Conservation (phyloP, 2,329 filamentous ascomycete genomes). For the Hypoxylon rubiginosum region DNA sequence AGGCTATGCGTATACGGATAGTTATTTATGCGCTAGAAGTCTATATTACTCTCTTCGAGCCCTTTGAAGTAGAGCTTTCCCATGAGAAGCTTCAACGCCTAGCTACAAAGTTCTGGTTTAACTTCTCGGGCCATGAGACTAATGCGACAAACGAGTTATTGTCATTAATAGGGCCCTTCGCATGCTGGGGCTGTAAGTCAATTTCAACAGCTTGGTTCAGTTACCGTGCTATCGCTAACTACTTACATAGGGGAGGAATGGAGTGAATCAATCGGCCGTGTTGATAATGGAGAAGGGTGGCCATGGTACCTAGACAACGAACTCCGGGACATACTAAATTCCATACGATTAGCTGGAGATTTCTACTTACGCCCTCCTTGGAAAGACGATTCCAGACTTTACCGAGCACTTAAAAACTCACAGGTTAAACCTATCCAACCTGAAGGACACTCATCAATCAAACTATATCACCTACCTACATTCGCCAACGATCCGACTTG, state of each 20-base stretch:
- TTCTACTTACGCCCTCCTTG: neutral
- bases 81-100: neutral
- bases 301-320: neutral
- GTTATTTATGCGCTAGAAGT: constrained; percentile 17
- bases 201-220: neutral
- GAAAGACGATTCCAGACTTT: too few relatives aligned
- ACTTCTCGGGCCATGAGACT: neutral
- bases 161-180: neutral
- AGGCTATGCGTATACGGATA: constrained; percentile 11
- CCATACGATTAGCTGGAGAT: neutral
- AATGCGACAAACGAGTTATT: neutral
- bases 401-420: too few relatives aligned
- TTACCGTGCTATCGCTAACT: neutral
- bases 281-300: neutral
- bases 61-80: neutral
- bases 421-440: too few relatives aligned
- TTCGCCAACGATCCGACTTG: neutral
- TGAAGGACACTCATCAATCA: too few relatives aligned
- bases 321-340: neutral
- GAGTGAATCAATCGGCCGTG: neutral
- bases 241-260: neutral
- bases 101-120: neutral
- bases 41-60: neutral
- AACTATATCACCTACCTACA: neutral
- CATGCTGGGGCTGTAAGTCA: neutral